Percentiles rank a stretch among this genome's conserved stretches.
phyloP scores from a whole-genome alignment of 495 filamentous ascomycete species.

The Penicillium atrosanguineum region DNA sequence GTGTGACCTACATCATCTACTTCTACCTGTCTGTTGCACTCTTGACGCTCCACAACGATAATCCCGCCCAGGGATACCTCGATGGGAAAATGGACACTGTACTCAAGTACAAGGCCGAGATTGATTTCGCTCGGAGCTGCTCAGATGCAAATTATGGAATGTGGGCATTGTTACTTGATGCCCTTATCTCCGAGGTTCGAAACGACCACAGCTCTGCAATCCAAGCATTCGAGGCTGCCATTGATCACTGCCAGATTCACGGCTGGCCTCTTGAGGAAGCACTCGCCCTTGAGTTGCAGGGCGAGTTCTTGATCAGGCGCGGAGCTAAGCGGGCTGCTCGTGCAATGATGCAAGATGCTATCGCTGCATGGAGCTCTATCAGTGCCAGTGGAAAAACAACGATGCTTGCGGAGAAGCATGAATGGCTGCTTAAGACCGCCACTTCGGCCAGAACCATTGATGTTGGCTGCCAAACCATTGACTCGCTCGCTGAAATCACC shows the following conservation, averaged over 20 bases:
- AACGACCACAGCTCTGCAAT: constrained; percentile 61
- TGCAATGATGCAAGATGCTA: constrained; percentile 66
- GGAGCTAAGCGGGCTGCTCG: constrained; percentile 72
- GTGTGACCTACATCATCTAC: constrained; percentile 60
- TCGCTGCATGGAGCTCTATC: constrained; percentile 70
- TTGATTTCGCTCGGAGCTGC: constrained; percentile 64
- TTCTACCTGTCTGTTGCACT: constrained; percentile 71
- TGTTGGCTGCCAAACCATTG: constrained; percentile 69
- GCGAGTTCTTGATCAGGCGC: constrained; percentile 69
- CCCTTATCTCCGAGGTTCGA: constrained; percentile 65
- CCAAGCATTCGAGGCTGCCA: constrained; percentile 66
- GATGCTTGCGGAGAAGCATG: constrained; percentile 67
- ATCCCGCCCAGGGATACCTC: constrained; percentile 47
- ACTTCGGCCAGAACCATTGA: constrained; percentile 62
- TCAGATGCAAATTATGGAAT: constrained; percentile 77
- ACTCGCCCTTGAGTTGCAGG: constrained; percentile 68
- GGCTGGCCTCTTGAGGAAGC: constrained; percentile 79
- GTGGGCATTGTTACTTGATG: constrained; percentile 74
- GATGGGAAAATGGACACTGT: constrained; percentile 56
- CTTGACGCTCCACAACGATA: constrained; percentile 58
- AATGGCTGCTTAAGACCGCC: constrained; percentile 67
- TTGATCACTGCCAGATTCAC: constrained; percentile 78
- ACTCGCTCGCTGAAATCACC: constrained; percentile 43
- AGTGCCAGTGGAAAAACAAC: constrained; percentile 72
- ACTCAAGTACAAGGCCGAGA: constrained; percentile 55